phyloP scores from a whole-genome alignment of 306 rosid species.

The Glycine soja region DNA sequence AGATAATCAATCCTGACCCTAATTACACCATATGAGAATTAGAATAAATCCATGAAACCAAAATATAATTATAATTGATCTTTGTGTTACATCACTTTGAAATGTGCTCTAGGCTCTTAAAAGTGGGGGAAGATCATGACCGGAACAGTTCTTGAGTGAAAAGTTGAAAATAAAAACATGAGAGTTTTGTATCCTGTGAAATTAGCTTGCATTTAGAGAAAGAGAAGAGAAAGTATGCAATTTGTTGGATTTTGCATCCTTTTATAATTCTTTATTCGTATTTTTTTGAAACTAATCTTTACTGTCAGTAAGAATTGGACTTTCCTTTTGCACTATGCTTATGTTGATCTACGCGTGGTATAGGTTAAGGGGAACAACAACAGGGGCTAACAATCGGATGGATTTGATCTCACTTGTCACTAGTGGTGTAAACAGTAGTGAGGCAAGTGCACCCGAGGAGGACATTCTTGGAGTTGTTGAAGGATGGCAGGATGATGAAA shows the following conservation, averaged over 20 bases:
- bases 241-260: too few species aligned
- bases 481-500: conserved; percentile 95
- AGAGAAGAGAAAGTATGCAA: conserved; percentile 27
- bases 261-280: neutral
- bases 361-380: conserved; percentile 82
- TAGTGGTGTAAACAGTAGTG: conserved; percentile 73
- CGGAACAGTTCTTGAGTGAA: too few species aligned
- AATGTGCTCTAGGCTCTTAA: too few species aligned
- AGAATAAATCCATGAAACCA: too few species aligned
- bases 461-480: conserved; percentile 88
- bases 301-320: conserved; percentile 18
- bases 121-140: too few species aligned
- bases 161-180: neutral
- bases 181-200: conserved; percentile 15
- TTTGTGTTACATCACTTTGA: too few species aligned
- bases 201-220: conserved; percentile 15
- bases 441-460: conserved; percentile 69
- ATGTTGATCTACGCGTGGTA: conserved; percentile 35
- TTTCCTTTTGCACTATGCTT: conserved; percentile 36
- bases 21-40: too few species aligned
- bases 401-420: conserved; percentile 92
- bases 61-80: too few species aligned
- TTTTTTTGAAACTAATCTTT: conserved; percentile 26
- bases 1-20: too few species aligned
- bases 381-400: conserved; percentile 94